phyloP scores from a whole-genome alignment of 805 yeast species.

The Pichia sporocuriosa region DNA sequence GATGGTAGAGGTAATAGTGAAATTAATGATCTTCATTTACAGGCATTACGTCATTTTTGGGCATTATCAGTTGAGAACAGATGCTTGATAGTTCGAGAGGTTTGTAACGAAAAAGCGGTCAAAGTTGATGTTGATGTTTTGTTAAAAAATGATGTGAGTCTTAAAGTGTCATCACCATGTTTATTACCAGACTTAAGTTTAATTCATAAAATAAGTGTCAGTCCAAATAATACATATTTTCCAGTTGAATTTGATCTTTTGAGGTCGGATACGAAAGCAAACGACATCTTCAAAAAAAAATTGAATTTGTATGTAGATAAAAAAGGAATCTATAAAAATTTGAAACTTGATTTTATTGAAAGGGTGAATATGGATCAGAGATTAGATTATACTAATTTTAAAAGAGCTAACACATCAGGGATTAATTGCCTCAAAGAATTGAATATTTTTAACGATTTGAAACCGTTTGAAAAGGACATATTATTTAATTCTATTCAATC shows the following conservation, averaged over 20 bases:
- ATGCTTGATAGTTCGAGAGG: conserved; percentile 72
- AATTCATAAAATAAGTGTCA: conserved; percentile 42
- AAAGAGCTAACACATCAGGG: not conserved
- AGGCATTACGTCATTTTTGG: conserved; percentile 89
- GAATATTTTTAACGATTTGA: conserved; percentile 18
- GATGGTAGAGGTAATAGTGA: conserved; percentile 21
- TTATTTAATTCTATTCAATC: conserved; percentile 10
- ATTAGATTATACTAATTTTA: not conserved
- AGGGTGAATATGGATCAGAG: conserved; percentile 6
- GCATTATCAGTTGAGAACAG: conserved; percentile 73
- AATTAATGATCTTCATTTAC: conserved; percentile 51
- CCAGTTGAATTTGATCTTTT: conserved; percentile 33
- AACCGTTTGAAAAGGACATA: conserved; percentile 18
- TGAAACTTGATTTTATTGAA: conserved; percentile 19
- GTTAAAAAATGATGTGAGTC: conserved; percentile 32
- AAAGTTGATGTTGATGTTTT: conserved; percentile 34
- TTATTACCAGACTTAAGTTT: conserved; percentile 53
- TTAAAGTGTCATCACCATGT: conserved; percentile 50
- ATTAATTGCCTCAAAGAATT: conserved; percentile 15
- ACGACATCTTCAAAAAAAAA: conserved; percentile 35
- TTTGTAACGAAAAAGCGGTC: conserved; percentile 50
- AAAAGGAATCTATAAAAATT: conserved; percentile 34
- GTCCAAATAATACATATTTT: conserved; percentile 38
- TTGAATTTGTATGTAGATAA: conserved; percentile 48
- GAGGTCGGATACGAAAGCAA: conserved; percentile 33